A percentile compares a stretch with the other conserved stretches of the same genome.
phyloP scores from a whole-genome alignment of 2,329 filamentous ascomycete genomes.

The Volutella citrinella region DNA sequence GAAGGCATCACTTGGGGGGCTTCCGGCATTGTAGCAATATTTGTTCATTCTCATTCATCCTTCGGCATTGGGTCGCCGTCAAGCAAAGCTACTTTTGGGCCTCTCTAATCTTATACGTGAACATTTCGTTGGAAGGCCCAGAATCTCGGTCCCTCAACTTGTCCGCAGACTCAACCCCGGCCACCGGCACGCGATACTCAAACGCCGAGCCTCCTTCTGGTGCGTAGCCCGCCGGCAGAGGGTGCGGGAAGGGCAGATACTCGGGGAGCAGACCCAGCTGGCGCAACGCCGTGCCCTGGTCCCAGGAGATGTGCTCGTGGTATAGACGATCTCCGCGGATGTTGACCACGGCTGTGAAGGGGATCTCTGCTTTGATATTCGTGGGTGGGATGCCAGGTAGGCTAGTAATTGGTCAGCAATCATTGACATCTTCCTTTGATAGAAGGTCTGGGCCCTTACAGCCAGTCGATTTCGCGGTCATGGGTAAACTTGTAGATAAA shows the following conservation, averaged over 20 bases:
- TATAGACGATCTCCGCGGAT: slow-evolving; percentile 62
- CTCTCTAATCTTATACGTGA: slow-evolving; percentile 21
- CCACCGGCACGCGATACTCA: slow-evolving; percentile 32
- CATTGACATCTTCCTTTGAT: slow-evolving; percentile 12
- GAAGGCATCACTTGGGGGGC: too few relatives aligned
- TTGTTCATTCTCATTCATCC: too few relatives aligned
- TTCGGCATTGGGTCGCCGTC: too few relatives aligned
- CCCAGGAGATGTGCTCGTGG: slow-evolving; percentile 68
- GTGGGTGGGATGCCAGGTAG: slow-evolving; percentile 58
- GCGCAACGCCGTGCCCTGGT: slow-evolving; percentile 61
- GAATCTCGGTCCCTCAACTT: slow-evolving; percentile 31
- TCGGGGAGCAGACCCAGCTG: slow-evolving; percentile 56
- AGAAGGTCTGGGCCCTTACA: slow-evolving; percentile 45
- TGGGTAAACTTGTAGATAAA: slow-evolving; percentile 67
- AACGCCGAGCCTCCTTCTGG: slow-evolving; percentile 21
- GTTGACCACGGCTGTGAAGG: slow-evolving; percentile 61
- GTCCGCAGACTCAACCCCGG: slow-evolving; percentile 27
- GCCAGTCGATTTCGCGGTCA: slow-evolving; percentile 61
- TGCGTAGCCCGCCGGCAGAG: slow-evolving; percentile 35
- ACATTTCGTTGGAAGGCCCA: slow-evolving; percentile 31
- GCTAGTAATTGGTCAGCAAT: too few relatives aligned
- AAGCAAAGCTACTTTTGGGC: too few relatives aligned
- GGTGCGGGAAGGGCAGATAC: slow-evolving; percentile 61
- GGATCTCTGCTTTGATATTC: slow-evolving; percentile 49
- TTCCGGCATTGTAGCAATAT: too few relatives aligned